Percentiles rank a stretch among this genome's conserved stretches.
Conservation (phyloP, 2,329 filamentous ascomycete species). For the Xylariaceae sp. region DNA sequence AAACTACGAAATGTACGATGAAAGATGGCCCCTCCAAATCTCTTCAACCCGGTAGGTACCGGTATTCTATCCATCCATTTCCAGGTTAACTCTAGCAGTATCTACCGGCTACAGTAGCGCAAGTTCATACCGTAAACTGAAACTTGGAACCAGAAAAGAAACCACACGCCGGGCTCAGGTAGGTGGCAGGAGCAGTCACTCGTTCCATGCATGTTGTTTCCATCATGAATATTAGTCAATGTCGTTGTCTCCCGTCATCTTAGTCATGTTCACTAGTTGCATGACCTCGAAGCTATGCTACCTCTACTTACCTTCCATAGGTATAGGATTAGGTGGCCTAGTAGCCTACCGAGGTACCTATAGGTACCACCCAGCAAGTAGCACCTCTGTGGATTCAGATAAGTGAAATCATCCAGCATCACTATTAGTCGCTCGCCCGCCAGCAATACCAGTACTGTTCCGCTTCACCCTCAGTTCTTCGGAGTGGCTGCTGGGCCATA, state of each 20-base stretch:
- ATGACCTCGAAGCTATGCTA: neutral
- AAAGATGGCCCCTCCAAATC: conserved; percentile 10
- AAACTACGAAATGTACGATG: neutral
- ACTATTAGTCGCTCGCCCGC: conserved; percentile 12
- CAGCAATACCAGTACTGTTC: neutral
- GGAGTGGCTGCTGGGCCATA: neutral
- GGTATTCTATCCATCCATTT: too few relatives aligned
- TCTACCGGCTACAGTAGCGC: too few relatives aligned
- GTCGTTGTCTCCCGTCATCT: neutral
- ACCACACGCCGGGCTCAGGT: too few relatives aligned
- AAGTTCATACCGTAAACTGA: too few relatives aligned
- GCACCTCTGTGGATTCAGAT: neutral
- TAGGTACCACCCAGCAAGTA: neutral
- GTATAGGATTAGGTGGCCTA: too few relatives aligned
- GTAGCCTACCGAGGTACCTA: too few relatives aligned
- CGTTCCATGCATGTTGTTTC: neutral
- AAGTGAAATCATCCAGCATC: conserved; percentile 15
- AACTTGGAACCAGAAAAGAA: too few relatives aligned
- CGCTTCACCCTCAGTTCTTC: neutral
- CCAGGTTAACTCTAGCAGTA: too few relatives aligned
- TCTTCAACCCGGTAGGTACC: too few relatives aligned
- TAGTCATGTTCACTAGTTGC: neutral
- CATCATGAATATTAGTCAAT: neutral
- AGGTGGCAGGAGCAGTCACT: neutral
- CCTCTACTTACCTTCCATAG: too few relatives aligned